Evolutionary conservation across 345 rosid species (phyloP), one percentile per base, ranked within the genome.

Genomic region (Syzygium aromaticum): DNA sequence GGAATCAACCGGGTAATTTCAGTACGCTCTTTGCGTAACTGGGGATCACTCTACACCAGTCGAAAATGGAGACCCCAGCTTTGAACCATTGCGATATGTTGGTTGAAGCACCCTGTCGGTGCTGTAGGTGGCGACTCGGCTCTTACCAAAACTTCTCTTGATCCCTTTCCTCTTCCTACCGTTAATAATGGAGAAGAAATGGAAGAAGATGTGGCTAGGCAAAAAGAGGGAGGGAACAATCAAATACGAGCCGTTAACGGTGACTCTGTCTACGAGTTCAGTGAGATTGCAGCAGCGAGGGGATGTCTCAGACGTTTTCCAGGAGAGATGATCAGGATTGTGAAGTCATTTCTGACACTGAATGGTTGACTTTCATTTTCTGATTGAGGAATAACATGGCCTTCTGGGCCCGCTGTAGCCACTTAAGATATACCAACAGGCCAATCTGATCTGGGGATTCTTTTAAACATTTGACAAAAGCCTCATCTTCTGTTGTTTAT

Each of bases 21-120:
- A 94, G 84, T 98, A 94, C 84, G 95, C 91, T 85, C 91, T 96
- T 54, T 96, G 96, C 89, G 94, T 96, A 78, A 98, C 99, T 0
- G 98, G 99, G 49, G 99, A 98, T 90, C 99, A 96, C 92, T 96
- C 98, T 54, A 98, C 99, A 23, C 97, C 98, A 0, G 99, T 96
- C 56, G 99, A 95, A 91, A 95, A 98, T 67, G 98, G 99, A 77
- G 99, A 98, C 87, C 99, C 95, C 91, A 98, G 98, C 92, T 98
- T 95, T 30, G 99, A 96, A 91, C 93, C 99, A 21, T 97, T 87
- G 88, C 96, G 33, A 91, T 96, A 27, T 93, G 99, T 91, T 88
- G 89, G 87, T 88, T 98, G 88, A 93, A 87, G 88, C 98, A 96
- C 73, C 95, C 93, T 90, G 96, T 95, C 52, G 91, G 88, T 64